Base-by-base conservation (phyloP, 2,329 filamentous ascomycete species). In the Diaporthe citriasiana region DNA sequence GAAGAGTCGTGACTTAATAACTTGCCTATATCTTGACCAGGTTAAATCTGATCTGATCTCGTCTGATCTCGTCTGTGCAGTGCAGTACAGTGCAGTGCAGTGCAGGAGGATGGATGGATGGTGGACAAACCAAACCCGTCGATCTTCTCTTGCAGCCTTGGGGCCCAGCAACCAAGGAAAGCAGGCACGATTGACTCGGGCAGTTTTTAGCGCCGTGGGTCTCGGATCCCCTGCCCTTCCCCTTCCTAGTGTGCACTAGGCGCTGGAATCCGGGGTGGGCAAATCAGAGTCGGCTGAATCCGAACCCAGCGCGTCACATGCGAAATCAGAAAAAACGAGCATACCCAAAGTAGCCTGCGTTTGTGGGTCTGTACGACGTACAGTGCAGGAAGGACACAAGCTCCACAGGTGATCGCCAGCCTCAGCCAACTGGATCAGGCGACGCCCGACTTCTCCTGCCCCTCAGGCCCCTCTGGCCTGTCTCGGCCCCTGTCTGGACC, bases 281-380 rank as follows among this genome's bases (percentile, higher is more conserved):
- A 68, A 73, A 73, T 73, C 71, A 73, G 40, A 50, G 25, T 7
- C 51, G 47, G 51, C 42, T 17, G 22, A 17, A 40, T 68, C 30
- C 47, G 42, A 66, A 42, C 42, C 38, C 38, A 68, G 59, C 59
- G 25, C 27, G 50, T 72, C 70, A 72, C 70, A 72, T 57, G 70
- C 70, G 45, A 66, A 66, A 17, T 45, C 50, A 70, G 47, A 56
- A 55, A 63, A 45, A 59, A 63, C 13, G 17, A 33, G 12, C 25
- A 7, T 40, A 42, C n/a, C n/a, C 10, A 25, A n/a, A n/a, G 9
- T n/a, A 8, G n/a, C n/a, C 4, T 27, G 25, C 4, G 50, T 27
- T 27, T 51, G 50, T 40, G 33, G n/a, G 56, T 27, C 35, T 47
- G 59, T 65, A 47, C 59, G 17, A 13, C 6, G 59, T 65, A 65